Evolutionary conservation across 169 alveolate species (phyloP), one percentile per base, ranked within the genome.

Genomic region (Eimeria sp.): DNA sequence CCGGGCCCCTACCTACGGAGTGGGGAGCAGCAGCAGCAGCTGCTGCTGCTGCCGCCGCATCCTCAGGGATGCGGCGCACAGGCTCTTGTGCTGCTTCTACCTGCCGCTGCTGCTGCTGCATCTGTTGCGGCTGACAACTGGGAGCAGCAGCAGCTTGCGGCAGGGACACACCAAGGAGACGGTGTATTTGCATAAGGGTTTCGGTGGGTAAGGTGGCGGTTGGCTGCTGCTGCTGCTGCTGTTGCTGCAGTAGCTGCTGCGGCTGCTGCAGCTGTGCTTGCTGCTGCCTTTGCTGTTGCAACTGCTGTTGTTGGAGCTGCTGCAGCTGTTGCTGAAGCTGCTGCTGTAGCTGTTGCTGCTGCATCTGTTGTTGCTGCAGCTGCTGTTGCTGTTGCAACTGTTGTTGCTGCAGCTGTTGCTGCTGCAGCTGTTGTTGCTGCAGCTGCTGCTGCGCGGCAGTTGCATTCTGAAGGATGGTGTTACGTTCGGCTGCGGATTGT

Each of bases 71-170:
- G 89, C 58, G 89, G 18, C 40, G 91, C 72, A 76, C 43, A 27
- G 51, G 34, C 47, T 83, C 91, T 30, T 57, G 76, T n/a, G 14
- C 91, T 51, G 91, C 91, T n/a, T 54, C 75, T 54, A 30, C 40
- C 75, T 47, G 89, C 57, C 61, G 91, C 91, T 83, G 91, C 75
- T 83, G 91, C 67, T 40, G 58, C 45, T 78, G 89, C 89, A 16
- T 4, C 89, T 78, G 89, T 47, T 78, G 89, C 45, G 11, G 89
- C 67, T 78, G 89, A 27, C 34, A 47, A 16, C 14, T 67, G 49
- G 91, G 67, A 30, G 57, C 75, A 54, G 57, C 91, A 83, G 91
- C 91, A 83, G 89, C 89, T n/a, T 82, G 89, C 18, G 65, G 43
- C 27, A 49, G 9, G 89, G 89, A 20, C 51, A 43, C 91, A 34